A percentile compares a stretch with the other conserved stretches of the same genome.
phyloP scores from a whole-genome alignment of 768 basidiomycete species.

The Russula vinacea region DNA sequence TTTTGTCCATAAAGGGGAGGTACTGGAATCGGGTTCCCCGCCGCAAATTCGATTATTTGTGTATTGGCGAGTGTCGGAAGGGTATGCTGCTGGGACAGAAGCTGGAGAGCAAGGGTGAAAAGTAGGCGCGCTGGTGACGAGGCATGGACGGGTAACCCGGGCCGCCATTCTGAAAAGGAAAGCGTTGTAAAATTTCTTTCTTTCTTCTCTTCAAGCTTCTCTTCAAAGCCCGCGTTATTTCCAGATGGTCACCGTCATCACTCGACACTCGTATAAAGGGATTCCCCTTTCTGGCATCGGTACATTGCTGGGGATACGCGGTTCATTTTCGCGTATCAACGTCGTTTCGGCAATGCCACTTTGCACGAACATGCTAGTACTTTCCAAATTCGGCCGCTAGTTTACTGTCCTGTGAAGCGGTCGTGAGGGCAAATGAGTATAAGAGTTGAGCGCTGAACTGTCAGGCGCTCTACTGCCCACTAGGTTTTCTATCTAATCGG shows the following conservation, averaged over 20 bases:
- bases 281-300: conserved; percentile 4
- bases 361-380: neutral
- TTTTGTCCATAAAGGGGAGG: conserved; percentile 23
- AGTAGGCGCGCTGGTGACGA: too few species aligned
- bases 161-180: neutral
- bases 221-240: neutral
- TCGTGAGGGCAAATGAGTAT: neutral
- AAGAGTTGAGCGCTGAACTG: neutral
- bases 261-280: conserved; percentile 13
- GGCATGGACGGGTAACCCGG: neutral
- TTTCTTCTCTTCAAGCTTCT: too few species aligned
- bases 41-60: conserved; percentile 59
- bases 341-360: neutral
- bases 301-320: neutral
- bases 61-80: conserved; percentile 48
- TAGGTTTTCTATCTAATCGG: too few species aligned
- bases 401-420: conserved; percentile 1
- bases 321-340: neutral
- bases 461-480: neutral
- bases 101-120: neutral
- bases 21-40: conserved; percentile 35
- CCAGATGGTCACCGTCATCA: neutral
- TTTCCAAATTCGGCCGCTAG: conserved; percentile 14
- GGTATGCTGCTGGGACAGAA: neutral
- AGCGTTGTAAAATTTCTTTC: too few species aligned